Evolutionary conservation across 75 land plant species (phyloP).

Genomic region (Pseudotsuga menziesii): DNA sequence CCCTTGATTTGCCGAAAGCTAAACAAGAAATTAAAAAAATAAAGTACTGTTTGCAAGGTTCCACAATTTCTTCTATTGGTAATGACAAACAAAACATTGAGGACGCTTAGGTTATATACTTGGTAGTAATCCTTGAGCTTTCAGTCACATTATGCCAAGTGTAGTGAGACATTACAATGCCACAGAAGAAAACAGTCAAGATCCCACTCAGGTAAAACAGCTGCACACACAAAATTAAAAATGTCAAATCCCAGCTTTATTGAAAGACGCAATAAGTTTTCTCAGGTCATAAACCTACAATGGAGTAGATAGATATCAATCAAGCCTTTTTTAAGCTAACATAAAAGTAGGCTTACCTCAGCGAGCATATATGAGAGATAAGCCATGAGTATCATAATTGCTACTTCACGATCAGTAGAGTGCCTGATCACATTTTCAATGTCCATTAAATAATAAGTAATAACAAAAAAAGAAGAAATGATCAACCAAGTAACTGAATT

Average conservation of each 20-base stretch:
- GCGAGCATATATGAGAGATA: slow-evolving; percentile 75
- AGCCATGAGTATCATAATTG: slow-evolving; percentile 74
- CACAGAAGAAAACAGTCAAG: slow-evolving; percentile 90
- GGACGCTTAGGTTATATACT: slow-evolving; percentile 20
- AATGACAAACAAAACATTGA: neutral
- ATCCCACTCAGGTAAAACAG: slow-evolving; percentile 71
- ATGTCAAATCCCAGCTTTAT: neutral
- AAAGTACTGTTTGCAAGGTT: neutral
- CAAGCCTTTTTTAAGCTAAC: neutral
- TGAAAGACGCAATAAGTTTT: neutral
- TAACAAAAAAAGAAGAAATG: neutral
- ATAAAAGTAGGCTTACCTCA: slow-evolving; percentile 36
- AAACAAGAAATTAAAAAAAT: neutral
- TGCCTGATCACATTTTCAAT: slow-evolving; percentile 40
- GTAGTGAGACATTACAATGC: slow-evolving; percentile 95
- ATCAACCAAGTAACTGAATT: neutral
- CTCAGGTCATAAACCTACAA: neutral
- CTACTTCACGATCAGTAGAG: slow-evolving; percentile 82
- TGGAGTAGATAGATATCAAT: neutral
- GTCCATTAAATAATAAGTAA: neutral
- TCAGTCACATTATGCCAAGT: slow-evolving; percentile 94
- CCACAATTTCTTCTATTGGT: neutral
- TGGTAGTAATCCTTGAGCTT: slow-evolving; percentile 68
- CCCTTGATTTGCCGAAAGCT: neutral
- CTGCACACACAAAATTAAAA: slow-evolving; percentile 45